Percentiles rank a stretch among this genome's conserved stretches.
phyloP scores from a whole-genome alignment of 2,329 filamentous ascomycete species.

The Metarhizium humberi region DNA sequence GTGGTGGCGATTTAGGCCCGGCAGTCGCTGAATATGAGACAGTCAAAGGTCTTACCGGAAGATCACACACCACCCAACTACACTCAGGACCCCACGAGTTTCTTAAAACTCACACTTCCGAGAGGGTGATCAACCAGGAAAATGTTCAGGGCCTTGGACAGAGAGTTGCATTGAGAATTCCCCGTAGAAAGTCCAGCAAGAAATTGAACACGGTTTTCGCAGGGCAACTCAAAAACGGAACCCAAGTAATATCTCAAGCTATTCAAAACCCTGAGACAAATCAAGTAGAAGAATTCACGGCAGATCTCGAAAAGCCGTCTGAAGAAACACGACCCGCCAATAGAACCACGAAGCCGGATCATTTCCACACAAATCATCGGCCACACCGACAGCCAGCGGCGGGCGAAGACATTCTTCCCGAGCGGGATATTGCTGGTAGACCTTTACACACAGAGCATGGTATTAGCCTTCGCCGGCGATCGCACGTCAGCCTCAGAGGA shows the following conservation, averaged over 20 bases:
- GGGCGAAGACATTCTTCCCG: slow-evolving; percentile 15
- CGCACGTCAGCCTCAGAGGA: slow-evolving; percentile 44
- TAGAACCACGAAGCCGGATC: background rate
- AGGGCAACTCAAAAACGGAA: background rate
- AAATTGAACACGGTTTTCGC: background rate
- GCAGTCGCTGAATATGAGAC: background rate
- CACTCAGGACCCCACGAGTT: background rate
- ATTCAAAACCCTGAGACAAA: background rate
- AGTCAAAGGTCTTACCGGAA: background rate
- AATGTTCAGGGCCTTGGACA: background rate
- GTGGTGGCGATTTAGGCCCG: background rate
- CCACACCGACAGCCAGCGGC: background rate
- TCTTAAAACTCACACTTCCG: background rate
- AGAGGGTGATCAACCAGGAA: slow-evolving; percentile 1
- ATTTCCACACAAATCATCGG: background rate
- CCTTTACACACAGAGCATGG: slow-evolving; percentile 19
- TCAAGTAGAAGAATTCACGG: background rate
- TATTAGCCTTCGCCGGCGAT: slow-evolving; percentile 38
- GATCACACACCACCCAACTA: background rate
- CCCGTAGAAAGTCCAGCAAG: slow-evolving; percentile 10
- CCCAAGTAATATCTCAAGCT: background rate
- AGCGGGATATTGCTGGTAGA: slow-evolving; percentile 15
- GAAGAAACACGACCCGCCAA: no score
- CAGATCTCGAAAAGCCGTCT: background rate
- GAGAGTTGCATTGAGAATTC: slow-evolving; percentile 3